These are phyloP conservation scores for Pythium insidiosum DNA, from an alignment of 352 stramenopile genomes.

Conservation along the genomic window DNA sequence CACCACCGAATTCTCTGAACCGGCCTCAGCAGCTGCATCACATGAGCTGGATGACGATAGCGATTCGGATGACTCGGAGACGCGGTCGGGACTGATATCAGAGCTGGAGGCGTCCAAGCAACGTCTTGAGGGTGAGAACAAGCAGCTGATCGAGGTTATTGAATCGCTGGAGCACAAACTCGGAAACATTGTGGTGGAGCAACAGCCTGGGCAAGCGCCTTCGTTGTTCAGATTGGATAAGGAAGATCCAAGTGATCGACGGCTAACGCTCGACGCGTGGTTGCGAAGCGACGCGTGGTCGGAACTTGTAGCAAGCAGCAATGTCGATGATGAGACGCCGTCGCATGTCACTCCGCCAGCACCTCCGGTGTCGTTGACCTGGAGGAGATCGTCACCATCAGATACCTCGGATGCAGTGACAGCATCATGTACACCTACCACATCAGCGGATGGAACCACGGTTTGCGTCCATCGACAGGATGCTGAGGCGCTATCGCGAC, in stretches of 20 bases:
- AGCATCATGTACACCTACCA: too few relatives aligned
- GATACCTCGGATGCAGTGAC: too few relatives aligned
- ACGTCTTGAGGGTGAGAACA: constrained; percentile 40
- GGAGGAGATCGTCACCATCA: too few relatives aligned
- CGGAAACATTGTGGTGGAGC: constrained; percentile 33
- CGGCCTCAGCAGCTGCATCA: too few relatives aligned
- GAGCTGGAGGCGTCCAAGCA: constrained; percentile 31
- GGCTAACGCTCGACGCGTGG: constrained; percentile 43
- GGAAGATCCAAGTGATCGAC: constrained; percentile 1
- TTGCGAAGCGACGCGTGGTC: constrained; percentile 30
- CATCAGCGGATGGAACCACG: too few relatives aligned
- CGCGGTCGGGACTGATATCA: constrained; percentile 4
- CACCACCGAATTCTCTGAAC: too few relatives aligned
- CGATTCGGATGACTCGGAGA: not conserved
- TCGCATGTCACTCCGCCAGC: too few relatives aligned
- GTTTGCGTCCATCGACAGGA: constrained; percentile 53
- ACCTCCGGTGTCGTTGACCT: too few relatives aligned
- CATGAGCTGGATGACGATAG: not conserved
- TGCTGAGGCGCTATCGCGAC: constrained; percentile 45
- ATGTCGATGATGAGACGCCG: too few relatives aligned
- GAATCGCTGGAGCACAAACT: constrained; percentile 37
- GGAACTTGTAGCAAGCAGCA: too few relatives aligned
- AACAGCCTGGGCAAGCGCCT: constrained; percentile 22
- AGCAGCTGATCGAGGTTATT: constrained; percentile 33
- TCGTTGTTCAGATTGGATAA: too few relatives aligned